Conservation (phyloP, 306 rosid species). For the Medicago lupulina region DNA sequence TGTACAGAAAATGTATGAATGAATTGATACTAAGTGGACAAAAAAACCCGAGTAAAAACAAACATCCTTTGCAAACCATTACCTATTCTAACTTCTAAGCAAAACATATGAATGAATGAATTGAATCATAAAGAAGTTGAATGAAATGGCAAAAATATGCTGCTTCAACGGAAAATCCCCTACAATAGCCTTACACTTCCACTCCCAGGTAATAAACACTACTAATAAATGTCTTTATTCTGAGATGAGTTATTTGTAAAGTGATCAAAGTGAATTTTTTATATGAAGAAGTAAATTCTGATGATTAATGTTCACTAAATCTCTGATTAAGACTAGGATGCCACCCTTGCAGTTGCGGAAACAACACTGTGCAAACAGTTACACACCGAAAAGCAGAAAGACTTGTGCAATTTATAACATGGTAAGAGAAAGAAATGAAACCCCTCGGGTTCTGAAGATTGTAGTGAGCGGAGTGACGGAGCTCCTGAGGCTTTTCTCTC, state of each 20-base stretch:
- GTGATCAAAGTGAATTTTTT: no score
- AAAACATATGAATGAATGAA: neutral
- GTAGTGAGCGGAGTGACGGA: conserved; percentile 76
- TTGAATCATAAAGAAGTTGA: neutral
- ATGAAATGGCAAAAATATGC: conserved; percentile 42
- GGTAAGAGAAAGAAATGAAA: conserved; percentile 43
- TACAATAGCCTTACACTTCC: neutral
- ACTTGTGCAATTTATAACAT: conserved; percentile 23
- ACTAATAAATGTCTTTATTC: no score
- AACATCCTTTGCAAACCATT: neutral
- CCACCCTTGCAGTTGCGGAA: conserved; percentile 32
- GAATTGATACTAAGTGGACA: neutral
- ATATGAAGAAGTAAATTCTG: neutral
- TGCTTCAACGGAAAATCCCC: conserved; percentile 28
- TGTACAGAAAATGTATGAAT: neutral
- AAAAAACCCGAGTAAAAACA: neutral
- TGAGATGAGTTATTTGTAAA: no score
- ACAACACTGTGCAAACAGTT: conserved; percentile 48
- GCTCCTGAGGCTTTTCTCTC: conserved; percentile 72
- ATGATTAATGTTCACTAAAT: neutral
- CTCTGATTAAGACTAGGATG: no score
- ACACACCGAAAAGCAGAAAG: conserved; percentile 37
- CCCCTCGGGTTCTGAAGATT: conserved; percentile 64
- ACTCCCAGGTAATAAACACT: conserved; percentile 18
- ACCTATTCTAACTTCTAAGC: neutral